Percentiles rank a stretch among this genome's conserved stretches.
Evolutionary conservation across 257 asterid species (phyloP).

Genomic region (Paulownia fortunei): DNA sequence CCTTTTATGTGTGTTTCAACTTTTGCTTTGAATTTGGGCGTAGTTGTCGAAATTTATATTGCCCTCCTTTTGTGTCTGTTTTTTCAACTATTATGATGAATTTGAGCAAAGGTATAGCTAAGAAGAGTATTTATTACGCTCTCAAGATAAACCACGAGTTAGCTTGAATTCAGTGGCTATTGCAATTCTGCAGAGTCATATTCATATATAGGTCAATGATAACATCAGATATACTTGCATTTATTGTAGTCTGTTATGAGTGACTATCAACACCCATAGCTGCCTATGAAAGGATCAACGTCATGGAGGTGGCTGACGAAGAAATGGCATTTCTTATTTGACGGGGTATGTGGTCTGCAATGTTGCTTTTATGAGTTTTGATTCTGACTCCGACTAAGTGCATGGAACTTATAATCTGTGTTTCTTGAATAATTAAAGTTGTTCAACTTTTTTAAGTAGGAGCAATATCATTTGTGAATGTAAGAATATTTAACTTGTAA

Average conservation of each 20-base stretch:
- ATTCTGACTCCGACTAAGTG: background rate
- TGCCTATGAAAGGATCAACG: conserved; percentile 67
- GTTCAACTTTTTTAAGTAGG: background rate
- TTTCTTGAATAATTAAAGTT: background rate
- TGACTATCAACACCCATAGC: conserved; percentile 22
- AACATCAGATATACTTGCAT: conserved; percentile 28
- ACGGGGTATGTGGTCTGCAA: conserved; percentile 54
- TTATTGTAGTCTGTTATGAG: conserved; percentile 53
- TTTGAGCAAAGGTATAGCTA: background rate
- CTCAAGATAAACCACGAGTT: conserved; percentile 4
- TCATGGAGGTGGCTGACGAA: conserved; percentile 71
- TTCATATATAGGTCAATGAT: conserved; percentile 10
- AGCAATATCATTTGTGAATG: background rate
- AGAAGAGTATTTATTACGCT: background rate
- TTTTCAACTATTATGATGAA: background rate
- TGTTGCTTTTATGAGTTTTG: background rate
- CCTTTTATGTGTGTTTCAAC: background rate
- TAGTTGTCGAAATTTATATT: background rate
- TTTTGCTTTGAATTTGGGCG: background rate
- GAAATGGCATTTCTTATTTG: conserved; percentile 61
- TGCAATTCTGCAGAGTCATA: background rate
- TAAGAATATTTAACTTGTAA: conserved; percentile 25
- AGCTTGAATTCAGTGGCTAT: conserved; percentile 7
- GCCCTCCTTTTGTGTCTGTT: background rate
- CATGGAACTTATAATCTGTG: background rate